Conservation (phyloP, 179 eudicot genomes). For the Silene coronaria region DNA sequence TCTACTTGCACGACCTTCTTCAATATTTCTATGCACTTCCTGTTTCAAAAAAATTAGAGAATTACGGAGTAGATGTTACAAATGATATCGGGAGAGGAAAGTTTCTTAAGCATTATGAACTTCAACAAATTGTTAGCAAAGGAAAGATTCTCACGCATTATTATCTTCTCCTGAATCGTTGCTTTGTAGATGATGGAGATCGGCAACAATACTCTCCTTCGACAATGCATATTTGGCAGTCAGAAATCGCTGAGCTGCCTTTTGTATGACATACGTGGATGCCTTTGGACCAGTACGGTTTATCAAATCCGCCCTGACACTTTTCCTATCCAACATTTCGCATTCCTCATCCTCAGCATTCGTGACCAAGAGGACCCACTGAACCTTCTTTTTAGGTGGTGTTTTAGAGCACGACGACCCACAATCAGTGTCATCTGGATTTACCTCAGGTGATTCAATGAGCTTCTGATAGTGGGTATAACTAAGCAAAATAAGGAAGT, state of each 20-base stretch:
- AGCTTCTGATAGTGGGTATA: not conserved
- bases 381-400: not conserved
- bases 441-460: not conserved
- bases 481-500: slow-evolving; percentile 12
- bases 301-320: not conserved
- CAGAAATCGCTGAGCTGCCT: not conserved
- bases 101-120: too few species aligned
- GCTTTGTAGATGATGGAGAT: not conserved
- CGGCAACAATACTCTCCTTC: not conserved
- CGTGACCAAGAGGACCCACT: not conserved
- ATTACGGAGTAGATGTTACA: too few species aligned
- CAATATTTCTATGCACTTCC: not conserved
- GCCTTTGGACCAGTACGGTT: not conserved
- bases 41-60: not conserved
- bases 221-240: not conserved
- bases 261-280: not conserved
- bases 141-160: too few species aligned
- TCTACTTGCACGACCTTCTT: not conserved
- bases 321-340: not conserved
- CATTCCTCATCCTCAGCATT: not conserved
- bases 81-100: too few species aligned
- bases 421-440: not conserved
- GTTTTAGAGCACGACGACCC: not conserved
- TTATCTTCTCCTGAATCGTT: not conserved
- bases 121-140: too few species aligned